Conservation (phyloP, 306 rosid species). For the Citrullus amarus region DNA sequence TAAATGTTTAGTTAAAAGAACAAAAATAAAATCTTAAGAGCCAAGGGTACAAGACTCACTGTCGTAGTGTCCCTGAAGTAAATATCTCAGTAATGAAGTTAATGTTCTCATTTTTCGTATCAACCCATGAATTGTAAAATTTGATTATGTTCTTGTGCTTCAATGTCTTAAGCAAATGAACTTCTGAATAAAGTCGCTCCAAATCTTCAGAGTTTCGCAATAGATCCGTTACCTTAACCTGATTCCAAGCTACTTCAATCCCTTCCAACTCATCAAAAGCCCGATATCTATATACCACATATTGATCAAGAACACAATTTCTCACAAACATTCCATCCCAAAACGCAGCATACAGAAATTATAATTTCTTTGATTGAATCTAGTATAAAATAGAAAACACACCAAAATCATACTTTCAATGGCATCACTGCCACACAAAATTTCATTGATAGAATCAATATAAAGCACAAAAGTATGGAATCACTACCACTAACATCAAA, state of each 20-base stretch:
- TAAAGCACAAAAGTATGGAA: not conserved
- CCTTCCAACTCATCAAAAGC: conserved; percentile 98
- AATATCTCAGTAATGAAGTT: conserved; percentile 93
- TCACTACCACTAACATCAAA: not conserved
- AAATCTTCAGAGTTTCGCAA: conserved; percentile 68
- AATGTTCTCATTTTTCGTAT: conserved; percentile 57
- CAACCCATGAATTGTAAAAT: conserved; percentile 83
- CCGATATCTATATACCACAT: conserved; percentile 55
- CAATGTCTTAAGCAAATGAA: conserved; percentile 85
- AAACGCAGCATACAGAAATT: not conserved
- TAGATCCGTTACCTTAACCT: conserved; percentile 79
- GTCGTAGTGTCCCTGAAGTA: conserved; percentile 86
- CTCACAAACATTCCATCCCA: not conserved
- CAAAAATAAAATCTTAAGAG: not conserved
- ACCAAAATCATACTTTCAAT: not conserved
- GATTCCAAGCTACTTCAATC: conserved; percentile 99
- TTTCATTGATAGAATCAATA: not conserved
- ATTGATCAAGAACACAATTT: conserved; percentile 33
- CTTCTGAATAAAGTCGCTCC: conserved; percentile 90
- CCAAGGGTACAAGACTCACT: conserved; percentile 36
- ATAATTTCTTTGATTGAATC: not conserved
- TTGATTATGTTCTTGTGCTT: conserved; percentile 92
- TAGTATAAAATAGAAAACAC: not conserved
- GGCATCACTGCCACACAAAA: not conserved
- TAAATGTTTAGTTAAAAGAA: not conserved